These are phyloP conservation scores for Alternaria sp. DNA, from an alignment of 2,329 filamentous ascomycete species.

Conservation along the genomic window DNA sequence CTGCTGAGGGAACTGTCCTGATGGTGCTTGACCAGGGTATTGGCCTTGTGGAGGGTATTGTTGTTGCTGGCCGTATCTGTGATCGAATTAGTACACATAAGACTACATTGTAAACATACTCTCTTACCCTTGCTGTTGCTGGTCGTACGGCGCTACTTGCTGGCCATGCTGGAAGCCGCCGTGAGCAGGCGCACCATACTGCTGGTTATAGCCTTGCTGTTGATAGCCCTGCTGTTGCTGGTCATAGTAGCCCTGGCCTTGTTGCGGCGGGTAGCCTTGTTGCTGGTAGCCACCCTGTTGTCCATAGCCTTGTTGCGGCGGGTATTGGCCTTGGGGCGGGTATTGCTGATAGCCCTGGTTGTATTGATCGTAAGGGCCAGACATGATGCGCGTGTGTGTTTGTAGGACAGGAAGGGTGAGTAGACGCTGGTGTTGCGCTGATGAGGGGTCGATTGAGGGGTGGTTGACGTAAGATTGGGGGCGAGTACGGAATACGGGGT, in stretches of 20 bases:
- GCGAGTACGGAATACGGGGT: constrained; percentile 10
- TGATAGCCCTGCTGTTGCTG: constrained; percentile 40
- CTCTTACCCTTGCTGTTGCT: constrained; percentile 46
- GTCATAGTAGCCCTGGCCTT: constrained; percentile 40
- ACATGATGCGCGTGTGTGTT: constrained; percentile 50
- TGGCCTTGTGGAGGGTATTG: constrained; percentile 24
- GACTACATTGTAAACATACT: not conserved
- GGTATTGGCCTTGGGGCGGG: constrained; percentile 40
- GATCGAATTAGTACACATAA: constrained; percentile 11
- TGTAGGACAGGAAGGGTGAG: not conserved
- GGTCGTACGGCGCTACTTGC: constrained; percentile 39
- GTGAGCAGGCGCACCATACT: constrained; percentile 56
- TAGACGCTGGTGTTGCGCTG: not conserved
- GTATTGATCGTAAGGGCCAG: constrained; percentile 59
- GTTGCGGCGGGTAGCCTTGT: constrained; percentile 38
- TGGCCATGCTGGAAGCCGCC: constrained; percentile 60
- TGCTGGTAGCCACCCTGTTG: constrained; percentile 42
- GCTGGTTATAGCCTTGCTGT: constrained; percentile 38
- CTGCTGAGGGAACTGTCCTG: constrained; percentile 51
- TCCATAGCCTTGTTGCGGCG: constrained; percentile 41
- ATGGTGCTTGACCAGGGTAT: constrained; percentile 41
- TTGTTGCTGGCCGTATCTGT: constrained; percentile 34
- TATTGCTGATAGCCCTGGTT: constrained; percentile 48
- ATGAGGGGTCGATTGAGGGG: constrained; percentile 22
- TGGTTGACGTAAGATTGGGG: constrained; percentile 20